These are phyloP conservation scores for Gossypium schwendimanii DNA, from an alignment of 441 rosid species.

Conservation along the genomic window DNA sequence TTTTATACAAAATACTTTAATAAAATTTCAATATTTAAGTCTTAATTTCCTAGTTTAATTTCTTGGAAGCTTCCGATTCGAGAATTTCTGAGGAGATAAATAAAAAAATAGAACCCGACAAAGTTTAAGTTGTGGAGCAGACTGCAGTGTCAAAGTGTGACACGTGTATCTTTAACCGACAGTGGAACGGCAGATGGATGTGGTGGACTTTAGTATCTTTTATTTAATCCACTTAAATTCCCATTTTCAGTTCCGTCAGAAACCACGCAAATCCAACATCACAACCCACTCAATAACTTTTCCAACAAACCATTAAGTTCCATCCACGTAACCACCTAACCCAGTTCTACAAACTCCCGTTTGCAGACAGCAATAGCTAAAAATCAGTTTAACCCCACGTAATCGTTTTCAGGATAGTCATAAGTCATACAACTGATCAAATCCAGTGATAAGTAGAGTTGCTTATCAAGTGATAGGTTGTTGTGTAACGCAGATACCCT, in stretches of 20 bases:
- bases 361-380: background rate
- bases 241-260: conserved; percentile 28
- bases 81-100: background rate
- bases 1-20: no score
- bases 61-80: background rate
- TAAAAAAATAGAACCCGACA: background rate
- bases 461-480: conserved; percentile 29
- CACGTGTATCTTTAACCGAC: conserved; percentile 36
- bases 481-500: conserved; percentile 16
- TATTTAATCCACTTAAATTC: conserved; percentile 29
- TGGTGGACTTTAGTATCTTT: conserved; percentile 27
- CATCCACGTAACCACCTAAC: conserved; percentile 12
- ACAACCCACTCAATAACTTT: background rate
- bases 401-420: background rate
- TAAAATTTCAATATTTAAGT: no score
- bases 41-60: background rate
- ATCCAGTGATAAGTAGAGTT: rapidly evolving
- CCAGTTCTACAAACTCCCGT: background rate
- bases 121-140: background rate
- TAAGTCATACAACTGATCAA: rapidly evolving
- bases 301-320: rapidly evolving
- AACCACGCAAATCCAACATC: conserved; percentile 3
- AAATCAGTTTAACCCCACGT: background rate
- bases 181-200: conserved; percentile 18
- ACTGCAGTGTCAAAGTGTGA: background rate